Percentiles rank a stretch among this genome's conserved stretches.
Conservation (phyloP, 1,284 basidiomycete genomes). For the Malassezia vespertilionis region DNA sequence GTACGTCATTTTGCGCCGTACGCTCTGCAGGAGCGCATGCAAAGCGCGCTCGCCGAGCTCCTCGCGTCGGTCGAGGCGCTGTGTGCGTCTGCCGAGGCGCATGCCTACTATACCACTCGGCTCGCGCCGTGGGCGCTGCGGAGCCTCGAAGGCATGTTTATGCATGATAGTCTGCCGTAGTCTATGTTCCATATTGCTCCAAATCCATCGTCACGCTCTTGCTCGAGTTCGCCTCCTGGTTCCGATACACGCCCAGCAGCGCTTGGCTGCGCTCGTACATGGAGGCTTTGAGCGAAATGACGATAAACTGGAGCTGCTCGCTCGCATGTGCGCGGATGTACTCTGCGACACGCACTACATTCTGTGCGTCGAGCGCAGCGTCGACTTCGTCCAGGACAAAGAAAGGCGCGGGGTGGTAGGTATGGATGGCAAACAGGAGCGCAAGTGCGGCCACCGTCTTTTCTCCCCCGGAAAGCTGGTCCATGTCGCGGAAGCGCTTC, state of each 20-base stretch:
- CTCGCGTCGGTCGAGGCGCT: not conserved
- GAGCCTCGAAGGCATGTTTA: too few species aligned
- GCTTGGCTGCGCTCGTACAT: conserved; percentile 77
- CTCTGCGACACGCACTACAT: conserved; percentile 42
- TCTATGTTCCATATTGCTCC: conserved; percentile 32
- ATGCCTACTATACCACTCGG: not conserved
- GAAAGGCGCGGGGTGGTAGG: conserved; percentile 90
- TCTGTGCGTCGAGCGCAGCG: conserved; percentile 60
- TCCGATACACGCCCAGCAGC: conserved; percentile 82
- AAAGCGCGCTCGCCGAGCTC: not conserved
- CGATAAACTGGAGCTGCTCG: conserved; percentile 80
- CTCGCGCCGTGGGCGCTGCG: conserved; percentile 10
- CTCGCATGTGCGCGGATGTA: conserved; percentile 43
- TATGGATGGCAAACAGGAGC: conserved; percentile 84
- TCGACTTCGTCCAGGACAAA: conserved; percentile 98
- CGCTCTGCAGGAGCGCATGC: not conserved
- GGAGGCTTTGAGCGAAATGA: conserved; percentile 72
- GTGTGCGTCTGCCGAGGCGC: not conserved
- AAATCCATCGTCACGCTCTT: conserved; percentile 79
- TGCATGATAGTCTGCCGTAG: too few species aligned
- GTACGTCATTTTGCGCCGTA: conserved; percentile 12
- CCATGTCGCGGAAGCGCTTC: conserved; percentile 98
- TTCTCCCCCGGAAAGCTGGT: conserved; percentile 92
- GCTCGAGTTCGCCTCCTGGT: conserved; percentile 84
- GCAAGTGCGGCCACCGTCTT: conserved; percentile 96